These are phyloP conservation scores for Tripterygium wilfordii DNA, from an alignment of 177 flowering plant species.

Conservation along the genomic window DNA sequence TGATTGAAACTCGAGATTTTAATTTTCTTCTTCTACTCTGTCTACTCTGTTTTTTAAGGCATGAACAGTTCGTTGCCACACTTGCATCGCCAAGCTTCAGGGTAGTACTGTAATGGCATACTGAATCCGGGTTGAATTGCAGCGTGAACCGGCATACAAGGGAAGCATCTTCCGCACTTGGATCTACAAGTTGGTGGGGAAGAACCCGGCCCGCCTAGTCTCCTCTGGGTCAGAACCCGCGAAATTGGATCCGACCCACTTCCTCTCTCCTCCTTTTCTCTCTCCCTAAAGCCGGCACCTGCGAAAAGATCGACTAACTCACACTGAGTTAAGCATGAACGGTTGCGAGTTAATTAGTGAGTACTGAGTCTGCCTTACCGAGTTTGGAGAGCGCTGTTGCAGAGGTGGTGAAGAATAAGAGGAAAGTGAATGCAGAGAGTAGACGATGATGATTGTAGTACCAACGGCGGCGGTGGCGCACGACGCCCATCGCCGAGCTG, in stretches of 20 bases:
- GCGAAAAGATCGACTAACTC: not conserved
- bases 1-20: no score
- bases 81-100: constrained; percentile 91
- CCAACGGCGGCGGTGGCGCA: constrained; percentile 18
- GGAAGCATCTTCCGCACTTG: constrained; percentile 65
- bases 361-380: constrained; percentile 12
- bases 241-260: constrained; percentile 6
- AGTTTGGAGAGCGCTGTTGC: constrained; percentile 16
- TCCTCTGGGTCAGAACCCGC: constrained; percentile 23
- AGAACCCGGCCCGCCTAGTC: constrained; percentile 56
- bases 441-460: constrained; percentile 13
- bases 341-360: not conserved
- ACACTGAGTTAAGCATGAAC: not conserved
- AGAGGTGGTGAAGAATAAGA: constrained; percentile 26
- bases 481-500: constrained; percentile 31
- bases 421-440: constrained; percentile 23
- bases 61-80: constrained; percentile 65
- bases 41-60: constrained; percentile 30
- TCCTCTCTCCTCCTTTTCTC: constrained; percentile 5
- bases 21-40: not conserved
- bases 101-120: constrained; percentile 70
- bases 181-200: constrained; percentile 68
- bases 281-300: constrained; percentile 4
- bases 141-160: constrained; percentile 69
- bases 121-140: constrained; percentile 61